phyloP scores from a whole-genome alignment of 805 yeast genomes.

The Ogataea methylovora region DNA sequence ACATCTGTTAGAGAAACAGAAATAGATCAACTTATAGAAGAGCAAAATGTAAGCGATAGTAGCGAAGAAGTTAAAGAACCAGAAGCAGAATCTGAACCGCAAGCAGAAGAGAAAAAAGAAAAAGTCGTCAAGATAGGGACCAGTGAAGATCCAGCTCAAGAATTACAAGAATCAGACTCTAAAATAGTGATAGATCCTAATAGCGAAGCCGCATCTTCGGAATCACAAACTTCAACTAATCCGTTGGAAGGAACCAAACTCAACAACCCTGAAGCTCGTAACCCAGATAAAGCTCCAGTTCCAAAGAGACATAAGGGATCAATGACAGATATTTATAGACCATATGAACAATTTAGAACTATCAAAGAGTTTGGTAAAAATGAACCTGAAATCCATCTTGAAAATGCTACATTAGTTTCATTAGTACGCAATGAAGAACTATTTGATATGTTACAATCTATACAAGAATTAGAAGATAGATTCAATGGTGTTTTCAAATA shows the following conservation, averaged over 20 bases:
- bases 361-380: conserved; percentile 7
- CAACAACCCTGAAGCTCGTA: conserved; percentile 13
- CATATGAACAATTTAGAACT: conserved; percentile 16
- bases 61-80: too few species aligned
- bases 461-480: conserved; percentile 31
- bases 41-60: too few species aligned
- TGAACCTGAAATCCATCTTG: conserved; percentile 16
- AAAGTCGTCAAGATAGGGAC: too few species aligned
- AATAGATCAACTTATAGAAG: too few species aligned
- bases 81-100: too few species aligned
- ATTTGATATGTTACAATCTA: conserved; percentile 31
- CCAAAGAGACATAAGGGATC: conserved; percentile 12
- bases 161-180: too few species aligned
- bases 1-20: too few species aligned
- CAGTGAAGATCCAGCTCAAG: too few species aligned
- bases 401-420: conserved; percentile 56
- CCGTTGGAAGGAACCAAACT: conserved; percentile 9
- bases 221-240: too few species aligned
- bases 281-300: conserved; percentile 14
- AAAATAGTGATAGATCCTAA: too few species aligned
- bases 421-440: conserved; percentile 36
- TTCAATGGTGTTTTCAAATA: conserved; percentile 31
- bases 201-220: too few species aligned
- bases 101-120: too few species aligned
- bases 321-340: conserved; percentile 14